Percentiles rank a stretch among this genome's conserved stretches.
These are phyloP conservation scores for Aspergillus viridinutans DNA, from an alignment of 2,329 filamentous ascomycete species.

Conservation along the genomic window DNA sequence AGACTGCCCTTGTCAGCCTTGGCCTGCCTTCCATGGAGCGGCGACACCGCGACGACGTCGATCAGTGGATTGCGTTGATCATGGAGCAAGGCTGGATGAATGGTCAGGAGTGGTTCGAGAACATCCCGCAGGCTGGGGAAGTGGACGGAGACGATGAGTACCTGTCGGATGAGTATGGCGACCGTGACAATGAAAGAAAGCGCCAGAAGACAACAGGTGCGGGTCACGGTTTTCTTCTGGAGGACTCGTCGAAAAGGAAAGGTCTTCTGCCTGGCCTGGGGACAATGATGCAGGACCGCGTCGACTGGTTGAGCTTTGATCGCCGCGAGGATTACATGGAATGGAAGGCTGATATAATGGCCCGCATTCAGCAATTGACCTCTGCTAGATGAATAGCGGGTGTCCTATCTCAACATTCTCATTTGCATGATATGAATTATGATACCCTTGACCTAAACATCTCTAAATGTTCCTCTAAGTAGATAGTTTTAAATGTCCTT, in stretches of 20 bases:
- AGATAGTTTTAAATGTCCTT: neutral
- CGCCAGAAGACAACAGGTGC: slow-evolving; percentile 18
- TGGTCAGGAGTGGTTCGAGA: slow-evolving; percentile 64
- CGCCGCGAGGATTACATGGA: slow-evolving; percentile 37
- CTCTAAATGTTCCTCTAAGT: neutral
- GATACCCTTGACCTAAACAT: neutral
- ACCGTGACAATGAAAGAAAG: slow-evolving; percentile 27
- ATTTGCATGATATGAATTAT: neutral
- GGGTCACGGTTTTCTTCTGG: slow-evolving; percentile 8
- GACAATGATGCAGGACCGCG: slow-evolving; percentile 49
- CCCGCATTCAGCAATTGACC: slow-evolving; percentile 26
- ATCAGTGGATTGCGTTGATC: slow-evolving; percentile 58
- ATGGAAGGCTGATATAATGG: slow-evolving; percentile 43
- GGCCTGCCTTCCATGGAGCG: slow-evolving; percentile 42
- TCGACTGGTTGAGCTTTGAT: slow-evolving; percentile 46
- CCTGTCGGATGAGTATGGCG: slow-evolving; percentile 31
- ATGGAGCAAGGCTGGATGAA: slow-evolving; percentile 48
- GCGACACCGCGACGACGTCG: slow-evolving; percentile 49
- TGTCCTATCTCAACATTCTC: neutral
- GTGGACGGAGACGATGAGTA: slow-evolving; percentile 32
- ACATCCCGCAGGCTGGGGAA: slow-evolving; percentile 43
- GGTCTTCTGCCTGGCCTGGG: slow-evolving; percentile 45
- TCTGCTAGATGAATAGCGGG: neutral
- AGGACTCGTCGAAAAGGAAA: slow-evolving; percentile 20
- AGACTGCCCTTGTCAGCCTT: slow-evolving; percentile 34